These are phyloP conservation scores for Candida morakotiae DNA, from an alignment of 805 yeast genomes.

Conservation along the genomic window DNA sequence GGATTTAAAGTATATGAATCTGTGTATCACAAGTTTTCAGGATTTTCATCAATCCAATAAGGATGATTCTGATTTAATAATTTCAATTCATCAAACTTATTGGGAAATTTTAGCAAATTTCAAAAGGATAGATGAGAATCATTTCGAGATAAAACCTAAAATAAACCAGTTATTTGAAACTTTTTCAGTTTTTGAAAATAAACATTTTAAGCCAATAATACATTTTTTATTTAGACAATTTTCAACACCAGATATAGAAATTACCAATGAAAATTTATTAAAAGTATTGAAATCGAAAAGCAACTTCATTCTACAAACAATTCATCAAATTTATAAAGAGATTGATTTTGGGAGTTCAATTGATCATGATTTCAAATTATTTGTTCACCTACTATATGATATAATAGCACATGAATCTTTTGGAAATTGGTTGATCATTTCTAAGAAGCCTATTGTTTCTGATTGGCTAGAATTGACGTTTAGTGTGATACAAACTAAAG, in stretches of 20 bases:
- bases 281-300: slow-evolving; percentile 8
- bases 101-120: slow-evolving; percentile 23
- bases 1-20: neutral
- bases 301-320: slow-evolving; percentile 5
- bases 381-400: slow-evolving; percentile 18
- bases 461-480: slow-evolving; percentile 27
- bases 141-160: neutral
- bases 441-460: neutral
- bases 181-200: neutral
- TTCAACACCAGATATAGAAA: slow-evolving; percentile 25
- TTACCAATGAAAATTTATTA: slow-evolving; percentile 12
- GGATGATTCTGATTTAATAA: slow-evolving; percentile 10
- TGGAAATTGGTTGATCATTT: slow-evolving; percentile 17
- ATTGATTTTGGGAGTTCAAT: slow-evolving; percentile 12
- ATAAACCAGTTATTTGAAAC: slow-evolving; percentile 1
- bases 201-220: slow-evolving; percentile 6
- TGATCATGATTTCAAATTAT: slow-evolving; percentile 13
- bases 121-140: slow-evolving; percentile 6
- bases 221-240: slow-evolving; percentile 11
- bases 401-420: slow-evolving; percentile 28
- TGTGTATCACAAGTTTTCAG: neutral
- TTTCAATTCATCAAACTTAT: slow-evolving; percentile 15
- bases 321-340: slow-evolving; percentile 9
- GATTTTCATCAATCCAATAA: neutral
- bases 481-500: slow-evolving; percentile 24